Evolutionary conservation across 495 filamentous ascomycete genomes (phyloP).

Genomic region (Trichoderma reesei): DNA sequence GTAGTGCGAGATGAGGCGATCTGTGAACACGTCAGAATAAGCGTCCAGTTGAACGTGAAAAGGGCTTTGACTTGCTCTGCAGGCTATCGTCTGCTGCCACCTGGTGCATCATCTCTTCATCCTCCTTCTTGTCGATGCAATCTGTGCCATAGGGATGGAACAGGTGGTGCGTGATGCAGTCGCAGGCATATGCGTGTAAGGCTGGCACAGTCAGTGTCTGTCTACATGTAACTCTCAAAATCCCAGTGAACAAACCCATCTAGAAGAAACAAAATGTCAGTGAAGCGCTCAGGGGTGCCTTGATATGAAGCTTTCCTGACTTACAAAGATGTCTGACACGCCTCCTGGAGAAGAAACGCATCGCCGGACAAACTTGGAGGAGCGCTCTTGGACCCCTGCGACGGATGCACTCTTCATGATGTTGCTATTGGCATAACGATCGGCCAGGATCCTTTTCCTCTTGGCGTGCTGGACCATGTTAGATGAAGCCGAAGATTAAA

Average conservation of each 20-base stretch:
- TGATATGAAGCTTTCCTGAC: not conserved
- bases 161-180: slow-evolving; percentile 55
- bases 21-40: slow-evolving; percentile 16
- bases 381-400: slow-evolving; percentile 44
- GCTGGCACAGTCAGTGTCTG: slow-evolving; percentile 13
- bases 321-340: slow-evolving; percentile 17
- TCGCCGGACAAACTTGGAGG: slow-evolving; percentile 39
- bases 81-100: slow-evolving; percentile 55
- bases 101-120: slow-evolving; percentile 55
- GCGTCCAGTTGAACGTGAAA: not conserved
- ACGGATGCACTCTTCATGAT: slow-evolving; percentile 44
- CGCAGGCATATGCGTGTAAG: slow-evolving; percentile 55
- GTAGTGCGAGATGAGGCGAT: slow-evolving; percentile 34
- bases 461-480: slow-evolving; percentile 39
- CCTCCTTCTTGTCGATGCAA: slow-evolving; percentile 39
- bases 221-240: not conserved
- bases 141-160: slow-evolving; percentile 52
- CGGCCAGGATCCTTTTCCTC: slow-evolving; percentile 50
- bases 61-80: slow-evolving; percentile 36
- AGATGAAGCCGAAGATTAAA: not conserved
- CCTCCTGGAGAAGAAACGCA: slow-evolving; percentile 23
- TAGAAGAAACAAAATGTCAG: not conserved
- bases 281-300: not conserved
- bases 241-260: not conserved
- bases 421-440: slow-evolving; percentile 59